These are phyloP conservation scores for Auriscalpium orientale DNA, from an alignment of 768 basidiomycete species.

Conservation along the genomic window DNA sequence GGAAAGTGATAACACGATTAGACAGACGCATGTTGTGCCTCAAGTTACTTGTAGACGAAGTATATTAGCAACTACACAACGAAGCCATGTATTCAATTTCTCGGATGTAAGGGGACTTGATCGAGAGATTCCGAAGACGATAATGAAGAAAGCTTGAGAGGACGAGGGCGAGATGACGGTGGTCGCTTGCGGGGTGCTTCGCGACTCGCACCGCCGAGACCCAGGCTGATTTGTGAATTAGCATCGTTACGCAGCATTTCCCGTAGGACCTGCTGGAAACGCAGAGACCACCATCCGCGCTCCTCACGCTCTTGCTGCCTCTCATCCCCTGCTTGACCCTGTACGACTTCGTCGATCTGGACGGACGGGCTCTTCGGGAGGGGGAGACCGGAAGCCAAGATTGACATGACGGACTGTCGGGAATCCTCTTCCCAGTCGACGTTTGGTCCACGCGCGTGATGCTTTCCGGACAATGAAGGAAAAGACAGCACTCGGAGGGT, in stretches of 20 bases:
- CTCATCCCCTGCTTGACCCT: constrained; percentile 20
- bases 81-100: neutral
- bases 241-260: constrained; percentile 37
- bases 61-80: neutral
- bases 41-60: neutral
- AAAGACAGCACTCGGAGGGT: constrained; percentile 39
- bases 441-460: constrained; percentile 21
- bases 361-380: constrained; percentile 70
- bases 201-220: neutral
- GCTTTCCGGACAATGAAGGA: constrained; percentile 24
- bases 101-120: neutral
- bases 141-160: constrained; percentile 11
- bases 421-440: constrained; percentile 24
- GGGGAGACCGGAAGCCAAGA: constrained; percentile 41
- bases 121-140: constrained; percentile 10
- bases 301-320: constrained; percentile 53
- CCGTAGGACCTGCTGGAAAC: constrained; percentile 54
- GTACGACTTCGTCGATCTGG: constrained; percentile 34
- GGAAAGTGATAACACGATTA: too few species aligned
- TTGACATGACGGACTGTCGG: constrained; percentile 29
- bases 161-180: constrained; percentile 3
- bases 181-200: neutral
- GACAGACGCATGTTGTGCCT: too few species aligned
- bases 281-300: constrained; percentile 64
- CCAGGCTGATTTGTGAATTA: neutral